These are phyloP conservation scores for Colletotrichum graminicola DNA, from an alignment of 2,329 filamentous ascomycete species.

Conservation along the genomic window DNA sequence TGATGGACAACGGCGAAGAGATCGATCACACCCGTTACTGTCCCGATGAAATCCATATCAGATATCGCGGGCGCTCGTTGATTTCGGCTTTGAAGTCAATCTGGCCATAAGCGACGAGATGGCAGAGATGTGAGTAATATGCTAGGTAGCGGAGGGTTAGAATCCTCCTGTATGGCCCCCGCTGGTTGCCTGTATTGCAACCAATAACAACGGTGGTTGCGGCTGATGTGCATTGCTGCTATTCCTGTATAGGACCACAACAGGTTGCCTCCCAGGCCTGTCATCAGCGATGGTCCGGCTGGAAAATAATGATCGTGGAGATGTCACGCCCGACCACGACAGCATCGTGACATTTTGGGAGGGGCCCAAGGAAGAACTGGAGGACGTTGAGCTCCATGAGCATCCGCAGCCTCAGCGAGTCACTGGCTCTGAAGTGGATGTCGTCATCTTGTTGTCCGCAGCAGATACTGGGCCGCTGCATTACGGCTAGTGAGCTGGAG, in stretches of 20 bases:
- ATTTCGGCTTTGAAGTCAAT: neutral
- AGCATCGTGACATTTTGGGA: neutral
- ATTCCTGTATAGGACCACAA: neutral
- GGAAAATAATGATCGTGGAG: neutral
- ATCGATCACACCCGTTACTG: constrained; percentile 13
- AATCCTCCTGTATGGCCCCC: constrained; percentile 7
- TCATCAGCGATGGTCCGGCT: neutral
- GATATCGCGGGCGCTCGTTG: too few species aligned
- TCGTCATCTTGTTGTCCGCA: neutral
- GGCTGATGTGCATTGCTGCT: constrained; percentile 14
- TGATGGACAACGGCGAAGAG: constrained; percentile 13
- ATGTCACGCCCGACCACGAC: neutral
- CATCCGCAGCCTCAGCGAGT: neutral
- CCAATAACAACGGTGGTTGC: constrained; percentile 6
- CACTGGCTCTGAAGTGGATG: neutral
- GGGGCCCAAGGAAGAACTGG: neutral
- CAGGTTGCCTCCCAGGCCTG: neutral
- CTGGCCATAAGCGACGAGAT: neutral
- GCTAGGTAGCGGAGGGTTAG: neutral
- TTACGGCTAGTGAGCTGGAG: neutral
- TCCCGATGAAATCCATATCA: constrained; percentile 24
- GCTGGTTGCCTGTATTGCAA: neutral
- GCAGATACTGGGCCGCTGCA: neutral
- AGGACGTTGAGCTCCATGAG: neutral
- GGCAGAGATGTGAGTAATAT: neutral